Evolutionary conservation across 192 early-diverging fungal species (phyloP).

Genomic region (Linderina pennispora): DNA sequence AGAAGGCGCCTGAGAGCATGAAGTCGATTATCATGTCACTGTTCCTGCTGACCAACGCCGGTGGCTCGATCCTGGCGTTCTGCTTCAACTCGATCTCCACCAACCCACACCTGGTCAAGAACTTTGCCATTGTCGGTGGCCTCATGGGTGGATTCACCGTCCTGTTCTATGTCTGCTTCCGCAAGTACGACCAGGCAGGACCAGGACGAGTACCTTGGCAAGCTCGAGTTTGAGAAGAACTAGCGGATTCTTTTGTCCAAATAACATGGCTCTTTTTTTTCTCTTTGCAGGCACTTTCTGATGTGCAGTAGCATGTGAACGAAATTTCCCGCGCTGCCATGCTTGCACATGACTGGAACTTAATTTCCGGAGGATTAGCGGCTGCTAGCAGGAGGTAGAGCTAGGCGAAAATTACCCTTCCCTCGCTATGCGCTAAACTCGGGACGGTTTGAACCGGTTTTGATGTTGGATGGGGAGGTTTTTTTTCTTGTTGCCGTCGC

Average conservation of each 20-base stretch:
- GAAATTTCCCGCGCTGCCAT: too few relatives aligned
- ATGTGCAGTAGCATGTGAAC: too few relatives aligned
- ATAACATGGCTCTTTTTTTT: background rate
- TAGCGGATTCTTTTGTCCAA: background rate
- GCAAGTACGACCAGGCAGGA: slow-evolving; percentile 47
- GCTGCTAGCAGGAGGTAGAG: too few relatives aligned
- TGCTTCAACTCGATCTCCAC: slow-evolving; percentile 49
- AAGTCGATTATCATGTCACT: slow-evolving; percentile 59
- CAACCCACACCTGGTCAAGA: slow-evolving; percentile 56
- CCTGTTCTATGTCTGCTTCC: slow-evolving; percentile 49
- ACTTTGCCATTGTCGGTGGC: slow-evolving; percentile 55
- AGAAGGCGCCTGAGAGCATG: slow-evolving; percentile 55
- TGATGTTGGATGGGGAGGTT: too few relatives aligned
- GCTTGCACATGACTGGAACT: too few relatives aligned
- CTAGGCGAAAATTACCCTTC: too few relatives aligned
- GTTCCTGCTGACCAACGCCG: slow-evolving; percentile 52
- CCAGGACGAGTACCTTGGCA: slow-evolving; percentile 16
- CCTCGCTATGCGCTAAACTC: too few relatives aligned
- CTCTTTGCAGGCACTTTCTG: background rate
- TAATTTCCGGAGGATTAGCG: too few relatives aligned
- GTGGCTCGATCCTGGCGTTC: slow-evolving; percentile 52
- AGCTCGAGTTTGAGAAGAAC: slow-evolving; percentile 12
- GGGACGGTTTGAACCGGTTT: too few relatives aligned
- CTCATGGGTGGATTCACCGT: slow-evolving; percentile 41
- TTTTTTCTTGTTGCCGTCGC: too few relatives aligned